phyloP scores from a whole-genome alignment of 2,329 filamentous ascomycete genomes.

The Teratosphaeria epicoccoides region DNA sequence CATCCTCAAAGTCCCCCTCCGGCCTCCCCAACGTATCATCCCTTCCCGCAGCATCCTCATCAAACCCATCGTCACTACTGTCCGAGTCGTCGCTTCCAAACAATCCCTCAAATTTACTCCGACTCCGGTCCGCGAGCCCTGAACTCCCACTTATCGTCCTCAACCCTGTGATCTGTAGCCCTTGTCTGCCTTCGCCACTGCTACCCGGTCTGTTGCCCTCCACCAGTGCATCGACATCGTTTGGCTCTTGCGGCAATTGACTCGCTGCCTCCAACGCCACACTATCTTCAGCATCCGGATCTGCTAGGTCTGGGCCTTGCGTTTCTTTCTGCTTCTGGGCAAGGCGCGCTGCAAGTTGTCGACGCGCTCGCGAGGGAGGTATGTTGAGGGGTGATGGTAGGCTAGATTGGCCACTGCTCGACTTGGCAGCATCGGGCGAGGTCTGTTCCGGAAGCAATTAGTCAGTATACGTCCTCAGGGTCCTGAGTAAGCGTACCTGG shows the following conservation, averaged over 20 bases:
- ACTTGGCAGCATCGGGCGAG: slow-evolving; percentile 1
- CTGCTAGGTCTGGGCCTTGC: slow-evolving; percentile 16
- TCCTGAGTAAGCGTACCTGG: slow-evolving; percentile 5
- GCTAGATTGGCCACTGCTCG: slow-evolving; percentile 17
- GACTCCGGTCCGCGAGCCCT: slow-evolving; percentile 3
- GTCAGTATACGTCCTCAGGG: slow-evolving; percentile 5
- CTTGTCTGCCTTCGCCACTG: slow-evolving; percentile 1
- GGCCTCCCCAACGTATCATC: slow-evolving; percentile 17
- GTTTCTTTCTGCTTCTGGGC: slow-evolving; percentile 38
- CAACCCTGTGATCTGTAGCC: slow-evolving; percentile 17
- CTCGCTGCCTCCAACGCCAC: slow-evolving; percentile 20
- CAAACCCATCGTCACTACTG: slow-evolving; percentile 30
- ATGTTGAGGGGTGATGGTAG: slow-evolving; percentile 76
- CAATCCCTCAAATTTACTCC: slow-evolving; percentile 17
- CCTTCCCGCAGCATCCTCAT: slow-evolving; percentile 15
- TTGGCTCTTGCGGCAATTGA: slow-evolving; percentile 22
- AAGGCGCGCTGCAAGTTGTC: slow-evolving; percentile 81
- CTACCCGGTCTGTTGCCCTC: background rate
- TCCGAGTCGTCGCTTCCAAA: slow-evolving; percentile 21
- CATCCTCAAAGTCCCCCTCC: slow-evolving; percentile 25
- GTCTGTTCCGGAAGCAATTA: slow-evolving; percentile 5
- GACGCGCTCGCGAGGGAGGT: slow-evolving; percentile 72
- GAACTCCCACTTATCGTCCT: slow-evolving; percentile 10
- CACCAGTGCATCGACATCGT: slow-evolving; percentile 9
- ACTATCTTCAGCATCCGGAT: slow-evolving; percentile 23